phyloP scores from a whole-genome alignment of 2,329 filamentous ascomycete genomes.

The Xylariales sp. region DNA sequence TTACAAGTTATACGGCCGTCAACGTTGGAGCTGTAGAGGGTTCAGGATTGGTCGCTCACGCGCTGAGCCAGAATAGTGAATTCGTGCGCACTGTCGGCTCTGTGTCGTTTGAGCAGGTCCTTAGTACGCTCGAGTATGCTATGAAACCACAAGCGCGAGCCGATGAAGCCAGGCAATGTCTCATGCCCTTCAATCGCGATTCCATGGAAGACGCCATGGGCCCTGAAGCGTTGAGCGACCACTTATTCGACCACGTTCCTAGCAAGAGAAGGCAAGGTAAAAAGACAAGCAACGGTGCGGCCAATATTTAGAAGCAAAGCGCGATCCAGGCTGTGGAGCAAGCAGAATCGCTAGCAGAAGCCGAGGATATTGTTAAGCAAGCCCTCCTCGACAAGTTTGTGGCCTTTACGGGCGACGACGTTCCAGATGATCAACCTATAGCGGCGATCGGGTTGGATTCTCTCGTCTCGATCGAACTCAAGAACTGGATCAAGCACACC shows the following conservation, averaged over 20 bases:
- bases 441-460: slow-evolving; percentile 8
- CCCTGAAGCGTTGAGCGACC: slow-evolving; percentile 9
- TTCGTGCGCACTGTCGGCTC: slow-evolving; percentile 10
- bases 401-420: slow-evolving; percentile 11
- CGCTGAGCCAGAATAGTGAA: slow-evolving; percentile 9
- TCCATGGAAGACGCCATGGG: slow-evolving; percentile 12
- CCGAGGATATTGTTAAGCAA: slow-evolving; percentile 11
- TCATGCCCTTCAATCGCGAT: slow-evolving; percentile 16
- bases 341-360: slow-evolving; percentile 10
- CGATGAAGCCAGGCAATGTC: slow-evolving; percentile 9
- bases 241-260: slow-evolving; percentile 13
- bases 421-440: slow-evolving; percentile 8
- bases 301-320: slow-evolving; percentile 3
- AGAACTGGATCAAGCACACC: slow-evolving; percentile 12
- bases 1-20: slow-evolving; percentile 12
- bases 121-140: slow-evolving; percentile 13
- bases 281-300: not conserved
- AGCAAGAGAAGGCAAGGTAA: slow-evolving; percentile 2
- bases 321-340: slow-evolving; percentile 5
- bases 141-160: slow-evolving; percentile 11
- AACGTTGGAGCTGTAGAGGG: slow-evolving; percentile 14
- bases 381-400: slow-evolving; percentile 9
- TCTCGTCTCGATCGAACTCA: slow-evolving; percentile 9
- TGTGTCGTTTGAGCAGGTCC: slow-evolving; percentile 13
- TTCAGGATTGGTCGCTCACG: slow-evolving; percentile 6